These are phyloP conservation scores for Boletus rubropictus DNA, from an alignment of 768 basidiomycete species.

Conservation along the genomic window DNA sequence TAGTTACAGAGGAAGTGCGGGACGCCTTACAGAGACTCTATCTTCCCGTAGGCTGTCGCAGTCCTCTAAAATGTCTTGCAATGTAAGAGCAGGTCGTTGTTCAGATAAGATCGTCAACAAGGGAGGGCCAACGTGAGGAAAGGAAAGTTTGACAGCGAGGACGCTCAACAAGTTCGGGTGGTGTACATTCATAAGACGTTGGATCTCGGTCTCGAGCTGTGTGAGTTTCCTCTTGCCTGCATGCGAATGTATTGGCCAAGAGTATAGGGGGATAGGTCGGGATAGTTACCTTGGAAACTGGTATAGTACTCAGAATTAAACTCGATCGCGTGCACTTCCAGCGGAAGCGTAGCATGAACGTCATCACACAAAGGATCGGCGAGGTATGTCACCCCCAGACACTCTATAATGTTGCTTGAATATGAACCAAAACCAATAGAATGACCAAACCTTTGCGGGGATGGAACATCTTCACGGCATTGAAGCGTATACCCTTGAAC, in stretches of 20 bases:
- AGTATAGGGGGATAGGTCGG: background rate
- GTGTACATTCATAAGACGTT: conserved; percentile 49
- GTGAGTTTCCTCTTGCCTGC: conserved; percentile 64
- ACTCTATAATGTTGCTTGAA: conserved; percentile 36
- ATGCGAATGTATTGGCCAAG: background rate
- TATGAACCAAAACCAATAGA: background rate
- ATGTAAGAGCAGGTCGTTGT: conserved; percentile 56
- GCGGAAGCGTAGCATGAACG: conserved; percentile 47
- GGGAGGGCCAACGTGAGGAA: conserved; percentile 46
- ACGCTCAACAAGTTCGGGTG: conserved; percentile 64
- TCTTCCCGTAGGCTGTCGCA: conserved; percentile 69
- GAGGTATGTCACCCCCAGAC: conserved; percentile 60
- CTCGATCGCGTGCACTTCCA: conserved; percentile 62
- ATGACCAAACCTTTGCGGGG: conserved; percentile 52
- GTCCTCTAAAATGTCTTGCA: conserved; percentile 73
- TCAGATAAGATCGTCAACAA: conserved; percentile 68
- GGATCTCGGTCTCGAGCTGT: conserved; percentile 61
- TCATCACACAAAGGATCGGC: conserved; percentile 75
- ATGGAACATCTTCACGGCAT: conserved; percentile 65
- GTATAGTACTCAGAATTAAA: conserved; percentile 69
- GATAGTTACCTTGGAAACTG: conserved; percentile 48
- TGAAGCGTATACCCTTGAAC: conserved; percentile 55
- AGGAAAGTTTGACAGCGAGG: conserved; percentile 59
- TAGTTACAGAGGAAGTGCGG: conserved; percentile 1
- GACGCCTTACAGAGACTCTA: conserved; percentile 51